Base-by-base conservation (phyloP, 73 alveolate genomes). In the Paraurostyla sp. region DNA sequence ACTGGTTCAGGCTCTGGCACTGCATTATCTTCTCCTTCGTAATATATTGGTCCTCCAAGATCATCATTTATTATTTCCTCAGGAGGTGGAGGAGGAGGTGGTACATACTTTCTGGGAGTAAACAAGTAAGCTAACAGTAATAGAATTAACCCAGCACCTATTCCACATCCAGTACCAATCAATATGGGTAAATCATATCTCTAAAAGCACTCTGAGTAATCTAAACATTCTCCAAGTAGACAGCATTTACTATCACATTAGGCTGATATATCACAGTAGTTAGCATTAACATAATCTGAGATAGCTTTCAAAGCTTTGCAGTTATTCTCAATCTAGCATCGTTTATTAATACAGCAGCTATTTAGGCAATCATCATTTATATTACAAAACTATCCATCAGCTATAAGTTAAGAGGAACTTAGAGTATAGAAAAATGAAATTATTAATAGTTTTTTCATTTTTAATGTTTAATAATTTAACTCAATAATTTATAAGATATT, bases 121-220 rank as follows among this genome's bases (percentile, higher is more conserved):
- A 65, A 65, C 36, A 65, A 38, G 23, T 65, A 65, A 7, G 82
- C 82, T 0, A 65, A 11, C 23, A 65, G 38, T 13, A 65, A 16
- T 1, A 65, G 58, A 18, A 65, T 18, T 20, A 65, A 65, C 4
- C 60, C 82, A 15, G 41, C 42, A 4, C 82, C 82, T 4, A 65
- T 65, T 38, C 82, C 82, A 7, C 54, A 23, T 38, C 60, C 82
- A 22, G 41, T 30, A 2, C 82, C 82, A 4, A 65, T 20, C 18
- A 65, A 4, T 65, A 65, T 65, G 9, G 82, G 82, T 0, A 65
- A 40, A 65, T 65, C 82, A 65, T 65, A 65, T 38, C 82, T 65
- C 40, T 32, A 65, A 65, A 65, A 65, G 82, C 82, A 65, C 58
- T 65, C 60, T 38, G 9, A 29, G 41, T 65, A 65, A 36, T 65